phyloP scores from a whole-genome alignment of 805 yeast species.

The Starmerella geochares region DNA sequence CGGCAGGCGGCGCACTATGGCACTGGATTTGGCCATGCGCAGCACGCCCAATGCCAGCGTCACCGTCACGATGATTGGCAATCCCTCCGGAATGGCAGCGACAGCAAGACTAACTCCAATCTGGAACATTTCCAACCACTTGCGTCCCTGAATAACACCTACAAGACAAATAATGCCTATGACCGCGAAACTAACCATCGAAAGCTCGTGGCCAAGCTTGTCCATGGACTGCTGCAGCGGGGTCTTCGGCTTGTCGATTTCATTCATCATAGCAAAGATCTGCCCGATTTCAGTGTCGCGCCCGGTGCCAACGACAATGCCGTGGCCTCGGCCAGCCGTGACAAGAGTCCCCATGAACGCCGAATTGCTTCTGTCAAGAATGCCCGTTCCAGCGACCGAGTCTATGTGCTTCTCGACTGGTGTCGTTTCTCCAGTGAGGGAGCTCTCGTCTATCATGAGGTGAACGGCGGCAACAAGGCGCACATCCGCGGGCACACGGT shows the following conservation, averaged over 20 bases:
- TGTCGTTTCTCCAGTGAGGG: slow-evolving; percentile 87
- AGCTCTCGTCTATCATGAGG: slow-evolving; percentile 81
- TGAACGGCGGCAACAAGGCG: slow-evolving; percentile 71
- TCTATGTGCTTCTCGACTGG: slow-evolving; percentile 64
- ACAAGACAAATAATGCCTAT: slow-evolving; percentile 86
- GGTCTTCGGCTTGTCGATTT: slow-evolving; percentile 93
- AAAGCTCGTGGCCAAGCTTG: slow-evolving; percentile 81
- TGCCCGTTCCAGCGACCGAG: slow-evolving; percentile 31
- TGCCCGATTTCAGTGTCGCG: slow-evolving; percentile 84
- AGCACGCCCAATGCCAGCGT: slow-evolving; percentile 92
- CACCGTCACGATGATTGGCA: slow-evolving; percentile 95
- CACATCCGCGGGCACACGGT: slow-evolving; percentile 91
- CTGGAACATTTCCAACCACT: slow-evolving; percentile 97
- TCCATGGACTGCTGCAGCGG: slow-evolving; percentile 96
- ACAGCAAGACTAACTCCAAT: slow-evolving; percentile 95
- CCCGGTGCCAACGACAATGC: slow-evolving; percentile 87
- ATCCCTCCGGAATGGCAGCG: slow-evolving; percentile 98
- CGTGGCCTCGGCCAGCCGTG: slow-evolving; percentile 89
- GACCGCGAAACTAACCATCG: slow-evolving; percentile 70
- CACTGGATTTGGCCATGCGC: slow-evolving; percentile 90
- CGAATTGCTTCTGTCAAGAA: slow-evolving; percentile 52
- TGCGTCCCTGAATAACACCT: slow-evolving; percentile 84
- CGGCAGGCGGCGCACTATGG: slow-evolving; percentile 88
- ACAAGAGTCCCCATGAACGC: slow-evolving; percentile 98
- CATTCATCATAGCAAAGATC: slow-evolving; percentile 90